Evolutionary conservation across 345 rosid genomes (phyloP), one percentile per base, ranked within the genome.

Genomic region (Aethionema arabicum): DNA sequence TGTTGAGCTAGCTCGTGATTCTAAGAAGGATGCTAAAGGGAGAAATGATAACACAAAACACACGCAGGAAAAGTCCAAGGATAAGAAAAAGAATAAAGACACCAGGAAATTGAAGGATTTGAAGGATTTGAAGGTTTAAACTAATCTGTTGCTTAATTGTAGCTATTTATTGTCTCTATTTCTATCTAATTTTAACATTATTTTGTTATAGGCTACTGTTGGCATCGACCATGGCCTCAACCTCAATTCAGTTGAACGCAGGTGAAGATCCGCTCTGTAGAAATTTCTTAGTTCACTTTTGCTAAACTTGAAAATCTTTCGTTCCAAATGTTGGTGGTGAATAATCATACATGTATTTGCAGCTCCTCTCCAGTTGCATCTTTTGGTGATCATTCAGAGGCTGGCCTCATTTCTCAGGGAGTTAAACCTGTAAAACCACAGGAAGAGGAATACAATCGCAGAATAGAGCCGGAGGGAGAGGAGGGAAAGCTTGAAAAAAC

Each of bases 1-100:
- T 59, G 92, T 84, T 2, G 99, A 93, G 80, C 97, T 90, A 27
- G 99, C 90, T 7, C 90, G 75, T 73, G 97, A 93, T 78, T 81
- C 96, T 64, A 80, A 83, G 74, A 87, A 85, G 75, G 82, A 64
- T 69, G 52, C 70, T 55, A 84, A 62, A 53, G 85, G 90, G 70
- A 83, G 87, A 68, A 80, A 60, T 57, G 86, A 84, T 69, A 74
- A 52, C 70, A 64, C 74, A 8, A 84, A 73, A 75, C 84, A 82
- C 76, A 12, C 76, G 10, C 85, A 76, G 64, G 99, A 90, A 69
- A 87, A 84, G 82, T 64, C 81, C 36, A 93, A 90, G 74, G 96
- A 90, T 62, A 90, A 80, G 83, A 87, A 82, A 74, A 93, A 73
- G 87, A 81, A 76, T 72, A 86, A 80, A 74, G 90, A 82, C 33